A percentile compares a stretch with the other conserved stretches of the same genome.
These are phyloP conservation scores for Plasmodium coatneyi DNA, from an alignment of 169 alveolate species.

Conservation along the genomic window DNA sequence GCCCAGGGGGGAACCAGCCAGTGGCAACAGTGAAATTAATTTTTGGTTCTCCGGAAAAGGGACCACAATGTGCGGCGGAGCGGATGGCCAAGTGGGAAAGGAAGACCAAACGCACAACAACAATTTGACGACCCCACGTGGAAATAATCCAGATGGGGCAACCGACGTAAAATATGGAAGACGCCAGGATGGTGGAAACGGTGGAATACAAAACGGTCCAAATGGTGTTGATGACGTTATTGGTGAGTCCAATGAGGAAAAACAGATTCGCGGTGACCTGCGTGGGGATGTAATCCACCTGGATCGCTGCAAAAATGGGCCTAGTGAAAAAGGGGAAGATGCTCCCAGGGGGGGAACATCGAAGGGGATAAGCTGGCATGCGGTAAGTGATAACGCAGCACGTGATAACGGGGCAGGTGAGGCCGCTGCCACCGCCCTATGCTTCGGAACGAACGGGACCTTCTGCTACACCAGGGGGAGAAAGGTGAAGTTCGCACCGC, in stretches of 20 bases:
- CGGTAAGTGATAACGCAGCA: not conserved
- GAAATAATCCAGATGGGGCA: not conserved
- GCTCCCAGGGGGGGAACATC: not conserved
- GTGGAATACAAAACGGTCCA: not conserved
- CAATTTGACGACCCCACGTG: not conserved
- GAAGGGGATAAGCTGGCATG: too few species aligned
- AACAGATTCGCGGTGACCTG: not conserved
- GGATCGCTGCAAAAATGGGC: not conserved
- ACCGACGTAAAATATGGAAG: not conserved
- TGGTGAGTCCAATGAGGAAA: not conserved
- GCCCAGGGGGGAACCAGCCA: not conserved
- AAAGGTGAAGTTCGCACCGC: not conserved
- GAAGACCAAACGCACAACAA: not conserved
- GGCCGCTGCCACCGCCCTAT: not conserved
- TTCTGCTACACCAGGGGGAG: conserved; percentile 21
- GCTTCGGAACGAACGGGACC: conserved; percentile 57
- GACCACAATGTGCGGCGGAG: not conserved
- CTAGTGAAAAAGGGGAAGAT: not conserved
- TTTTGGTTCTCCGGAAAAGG: not conserved
- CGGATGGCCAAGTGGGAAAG: not conserved
- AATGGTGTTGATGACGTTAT: not conserved
- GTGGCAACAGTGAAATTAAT: not conserved
- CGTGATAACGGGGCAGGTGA: not conserved
- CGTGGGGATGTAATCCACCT: not conserved
- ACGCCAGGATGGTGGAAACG: not conserved